These are phyloP conservation scores for Peronospora destructor DNA, from an alignment of 352 stramenopile species.

Conservation along the genomic window DNA sequence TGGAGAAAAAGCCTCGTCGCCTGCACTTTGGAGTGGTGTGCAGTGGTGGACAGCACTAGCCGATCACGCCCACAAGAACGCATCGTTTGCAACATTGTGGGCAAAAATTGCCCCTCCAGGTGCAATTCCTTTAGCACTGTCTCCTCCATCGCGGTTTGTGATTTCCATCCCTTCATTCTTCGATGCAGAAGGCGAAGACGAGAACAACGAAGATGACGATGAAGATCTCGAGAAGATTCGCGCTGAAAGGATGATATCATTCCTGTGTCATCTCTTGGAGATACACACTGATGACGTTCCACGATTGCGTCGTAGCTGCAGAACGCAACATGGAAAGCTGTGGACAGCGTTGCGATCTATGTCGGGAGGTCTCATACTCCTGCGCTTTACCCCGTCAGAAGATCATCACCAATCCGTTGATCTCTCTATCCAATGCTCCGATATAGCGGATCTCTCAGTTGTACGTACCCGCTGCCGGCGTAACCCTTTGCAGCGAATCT, in stretches of 20 bases:
- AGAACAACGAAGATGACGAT: slow-evolving; percentile 17
- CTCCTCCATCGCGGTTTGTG: slow-evolving; percentile 31
- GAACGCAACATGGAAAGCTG: slow-evolving; percentile 39
- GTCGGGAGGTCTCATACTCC: slow-evolving; percentile 40
- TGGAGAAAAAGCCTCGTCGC: slow-evolving; percentile 6
- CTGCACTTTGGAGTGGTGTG: slow-evolving; percentile 24
- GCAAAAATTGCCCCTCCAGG: slow-evolving; percentile 18
- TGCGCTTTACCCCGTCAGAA: slow-evolving; percentile 28
- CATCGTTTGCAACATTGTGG: slow-evolving; percentile 30
- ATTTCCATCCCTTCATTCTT: slow-evolving; percentile 26
- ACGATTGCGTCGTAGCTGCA: slow-evolving; percentile 30
- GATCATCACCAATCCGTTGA: slow-evolving; percentile 31
- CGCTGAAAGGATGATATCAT: slow-evolving; percentile 28
- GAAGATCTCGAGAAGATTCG: slow-evolving; percentile 23
- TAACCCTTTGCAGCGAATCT: background rate
- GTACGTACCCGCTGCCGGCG: slow-evolving; percentile 23
- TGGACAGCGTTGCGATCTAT: slow-evolving; percentile 42
- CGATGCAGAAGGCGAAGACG: slow-evolving; percentile 6
- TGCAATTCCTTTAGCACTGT: slow-evolving; percentile 7
- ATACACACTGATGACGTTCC: slow-evolving; percentile 16
- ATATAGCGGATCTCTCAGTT: slow-evolving; percentile 46
- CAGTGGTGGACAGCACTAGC: slow-evolving; percentile 38
- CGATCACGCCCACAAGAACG: slow-evolving; percentile 25
- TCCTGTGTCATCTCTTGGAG: slow-evolving; percentile 28
- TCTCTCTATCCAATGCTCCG: slow-evolving; percentile 46